Evolutionary conservation across 331 rosid genomes (phyloP).

Genomic region (Quercus lobata): DNA sequence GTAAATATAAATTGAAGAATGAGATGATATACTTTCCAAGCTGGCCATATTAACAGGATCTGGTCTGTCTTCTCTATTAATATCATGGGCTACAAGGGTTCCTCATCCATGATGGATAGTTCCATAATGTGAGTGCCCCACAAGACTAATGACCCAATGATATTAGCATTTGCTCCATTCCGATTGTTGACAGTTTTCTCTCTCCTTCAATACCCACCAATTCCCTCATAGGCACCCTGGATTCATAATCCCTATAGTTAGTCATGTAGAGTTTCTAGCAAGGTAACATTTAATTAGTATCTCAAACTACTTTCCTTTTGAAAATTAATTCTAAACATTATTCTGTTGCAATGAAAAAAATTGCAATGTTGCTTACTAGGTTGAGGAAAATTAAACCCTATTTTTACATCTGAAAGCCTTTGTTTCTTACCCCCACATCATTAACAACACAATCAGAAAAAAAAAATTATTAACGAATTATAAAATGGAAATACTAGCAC

Average conservation of each 20-base stretch:
- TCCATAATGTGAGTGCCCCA: conserved; percentile 63
- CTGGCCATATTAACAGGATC: conserved; percentile 70
- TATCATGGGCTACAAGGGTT: conserved; percentile 64
- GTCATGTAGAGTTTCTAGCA: neutral
- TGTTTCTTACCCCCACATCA: too few species aligned
- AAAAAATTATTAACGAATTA: neutral
- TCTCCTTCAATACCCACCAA: conserved; percentile 67
- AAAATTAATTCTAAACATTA: neutral
- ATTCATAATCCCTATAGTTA: neutral
- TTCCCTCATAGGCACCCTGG: conserved; percentile 62
- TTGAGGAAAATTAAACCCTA: neutral
- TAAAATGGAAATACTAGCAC: neutral
- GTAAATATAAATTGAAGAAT: neutral
- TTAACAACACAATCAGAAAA: too few species aligned
- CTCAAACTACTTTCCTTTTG: neutral
- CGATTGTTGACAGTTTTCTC: conserved; percentile 46
- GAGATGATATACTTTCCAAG: conserved; percentile 48
- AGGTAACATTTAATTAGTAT: neutral
- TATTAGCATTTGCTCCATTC: conserved; percentile 55
- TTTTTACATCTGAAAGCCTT: too few species aligned
- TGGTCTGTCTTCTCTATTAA: conserved; percentile 66
- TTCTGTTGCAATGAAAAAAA: neutral
- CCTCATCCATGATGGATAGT: conserved; percentile 74
- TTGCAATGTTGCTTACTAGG: neutral
- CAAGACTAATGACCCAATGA: conserved; percentile 76